Conservation (phyloP, 2,329 filamentous ascomycete species). For the Chalara sp. region DNA sequence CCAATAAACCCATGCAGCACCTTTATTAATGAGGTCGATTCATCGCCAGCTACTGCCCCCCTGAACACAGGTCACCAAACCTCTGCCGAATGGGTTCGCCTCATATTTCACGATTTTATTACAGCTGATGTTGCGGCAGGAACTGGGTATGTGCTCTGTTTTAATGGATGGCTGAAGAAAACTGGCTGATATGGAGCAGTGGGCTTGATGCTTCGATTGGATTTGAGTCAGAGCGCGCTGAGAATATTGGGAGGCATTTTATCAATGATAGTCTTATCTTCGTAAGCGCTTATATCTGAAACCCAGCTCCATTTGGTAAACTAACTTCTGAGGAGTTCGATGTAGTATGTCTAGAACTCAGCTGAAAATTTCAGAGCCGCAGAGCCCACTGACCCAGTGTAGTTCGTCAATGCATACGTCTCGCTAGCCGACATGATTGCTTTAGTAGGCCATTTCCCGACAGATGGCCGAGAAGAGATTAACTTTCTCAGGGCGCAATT, state of each 20-base stretch:
- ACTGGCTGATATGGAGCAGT: conserved; percentile 34
- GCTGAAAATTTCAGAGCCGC: background rate
- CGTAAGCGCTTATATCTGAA: conserved; percentile 1
- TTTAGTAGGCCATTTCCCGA: conserved; percentile 5
- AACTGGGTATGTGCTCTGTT: conserved; percentile 13
- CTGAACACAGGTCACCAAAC: too few relatives aligned
- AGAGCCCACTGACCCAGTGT: too few relatives aligned
- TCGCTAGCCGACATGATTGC: conserved; percentile 16
- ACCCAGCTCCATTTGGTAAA: too few relatives aligned
- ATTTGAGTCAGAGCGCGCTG: conserved; percentile 12
- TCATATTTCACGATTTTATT: conserved; percentile 55
- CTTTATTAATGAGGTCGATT: too few relatives aligned
- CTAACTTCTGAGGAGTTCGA: too few relatives aligned
- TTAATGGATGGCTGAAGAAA: too few relatives aligned
- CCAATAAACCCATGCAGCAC: too few relatives aligned
- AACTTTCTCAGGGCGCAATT: conserved; percentile 7
- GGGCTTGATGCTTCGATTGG: conserved; percentile 42
- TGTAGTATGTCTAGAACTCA: too few relatives aligned
- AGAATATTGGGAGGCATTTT: conserved; percentile 43
- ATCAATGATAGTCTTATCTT: conserved; percentile 8
- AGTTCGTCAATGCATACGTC: conserved; percentile 5
- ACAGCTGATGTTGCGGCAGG: conserved; percentile 36
- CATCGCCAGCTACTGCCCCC: too few relatives aligned
- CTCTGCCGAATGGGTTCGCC: conserved; percentile 52
- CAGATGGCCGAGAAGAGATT: conserved; percentile 5